These are phyloP conservation scores for Pulveroboletus sp. DNA, from an alignment of 768 basidiomycete species.

Conservation along the genomic window DNA sequence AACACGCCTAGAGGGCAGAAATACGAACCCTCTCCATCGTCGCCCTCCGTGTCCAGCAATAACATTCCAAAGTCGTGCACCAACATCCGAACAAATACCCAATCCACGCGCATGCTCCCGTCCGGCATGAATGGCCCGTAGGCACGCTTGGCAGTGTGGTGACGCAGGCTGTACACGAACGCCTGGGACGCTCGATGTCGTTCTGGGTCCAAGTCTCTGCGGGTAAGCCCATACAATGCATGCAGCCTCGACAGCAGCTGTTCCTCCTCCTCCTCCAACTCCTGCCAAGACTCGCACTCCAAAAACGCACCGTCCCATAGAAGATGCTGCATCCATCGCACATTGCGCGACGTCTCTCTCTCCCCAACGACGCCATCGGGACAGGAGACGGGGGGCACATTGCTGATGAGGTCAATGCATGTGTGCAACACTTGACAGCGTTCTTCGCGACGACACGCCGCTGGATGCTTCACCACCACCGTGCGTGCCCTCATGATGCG, in stretches of 20 bases:
- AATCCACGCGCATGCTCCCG: slow-evolving; percentile 46
- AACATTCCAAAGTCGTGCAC: slow-evolving; percentile 56
- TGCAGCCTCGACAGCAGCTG: slow-evolving; percentile 52
- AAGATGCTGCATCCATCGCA: slow-evolving; percentile 46
- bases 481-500: slow-evolving; percentile 47
- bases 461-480: slow-evolving; percentile 37
- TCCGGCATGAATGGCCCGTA: slow-evolving; percentile 55
- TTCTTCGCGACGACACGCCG: slow-evolving; percentile 40
- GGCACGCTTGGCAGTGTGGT: slow-evolving; percentile 45
- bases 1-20: slow-evolving; percentile 44
- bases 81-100: slow-evolving; percentile 53
- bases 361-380: slow-evolving; percentile 12
- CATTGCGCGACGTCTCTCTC: slow-evolving; percentile 41
- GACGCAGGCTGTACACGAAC: slow-evolving; percentile 58
- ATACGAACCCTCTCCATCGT: slow-evolving; percentile 31
- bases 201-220: slow-evolving; percentile 33
- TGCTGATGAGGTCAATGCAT: slow-evolving; percentile 45
- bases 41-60: slow-evolving; percentile 37
- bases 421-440: slow-evolving; percentile 40
- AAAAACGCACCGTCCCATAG: slow-evolving; percentile 44
- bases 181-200: slow-evolving; percentile 42
- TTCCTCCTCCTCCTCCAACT: slow-evolving; percentile 32
- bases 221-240: slow-evolving; percentile 52
- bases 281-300: slow-evolving; percentile 29
- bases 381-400: slow-evolving; percentile 35